Base-by-base conservation (phyloP, 352 stramenopile species). In the Globisporangium recalcitrans region DNA sequence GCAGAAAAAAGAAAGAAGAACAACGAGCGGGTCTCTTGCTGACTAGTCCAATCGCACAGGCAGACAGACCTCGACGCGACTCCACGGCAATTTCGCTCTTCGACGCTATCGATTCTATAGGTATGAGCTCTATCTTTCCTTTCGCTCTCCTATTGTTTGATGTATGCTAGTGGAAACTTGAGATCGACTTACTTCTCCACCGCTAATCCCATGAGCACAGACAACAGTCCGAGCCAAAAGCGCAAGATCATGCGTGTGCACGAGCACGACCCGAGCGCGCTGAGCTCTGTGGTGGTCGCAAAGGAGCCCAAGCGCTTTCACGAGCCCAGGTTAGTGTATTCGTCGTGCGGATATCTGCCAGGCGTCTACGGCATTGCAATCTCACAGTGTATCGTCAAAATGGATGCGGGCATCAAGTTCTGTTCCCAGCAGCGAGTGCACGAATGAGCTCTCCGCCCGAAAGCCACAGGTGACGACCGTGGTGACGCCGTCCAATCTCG, bases 231-330 rank as follows among this genome's bases (percentile, higher is more conserved):
- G 10, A 90, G 73, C 29, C 80, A 87, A 52, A 90, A 91, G 66
- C 78, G 82, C 60, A 90, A 90, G 63, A 81, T 88, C 63, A 64
- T 78, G 16, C 65, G 75, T 13, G 54, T 85, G 24, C 73, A 77
- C 44, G 67, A 78, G 11, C 62, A 65, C 4, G 78, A 87, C 29
- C 54, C 68, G 19, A 71, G 67, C 1, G 64, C 63, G 24, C 61
- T 86, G 44, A 74, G 64, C 8, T 68, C 65, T 1, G 61, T 60
- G 38, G 58, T 64, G 22, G 60, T 78, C 10, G 57, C 70, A 8
- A 88, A 88, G 51, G 76, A 88, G 24, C 74, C 72, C 55, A 88
- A 91, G 67, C 71, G 75, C 13, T 82, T 83, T 60, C 78, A 88
- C 54, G 70, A 83, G 48, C 66, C 63, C 47, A 85, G 72, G 73